A percentile compares a stretch with the other conserved stretches of the same genome.
Evolutionary conservation across 176 grass and related monocot species (phyloP).

Genomic region (Phyllostachys edulis): DNA sequence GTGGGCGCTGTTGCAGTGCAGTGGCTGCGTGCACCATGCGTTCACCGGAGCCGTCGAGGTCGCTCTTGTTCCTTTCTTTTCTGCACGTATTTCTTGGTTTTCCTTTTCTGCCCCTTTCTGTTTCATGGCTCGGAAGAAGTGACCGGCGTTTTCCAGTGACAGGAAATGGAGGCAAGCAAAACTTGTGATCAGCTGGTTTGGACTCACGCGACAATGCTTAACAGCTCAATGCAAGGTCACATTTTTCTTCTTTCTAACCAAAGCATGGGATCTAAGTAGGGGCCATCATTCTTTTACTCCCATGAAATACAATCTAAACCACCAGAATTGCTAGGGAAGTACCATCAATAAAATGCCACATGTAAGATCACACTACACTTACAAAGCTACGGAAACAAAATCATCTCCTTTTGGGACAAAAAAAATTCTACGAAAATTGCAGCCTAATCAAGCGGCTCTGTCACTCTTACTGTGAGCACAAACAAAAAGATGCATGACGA

Average conservation of each 20-base stretch:
- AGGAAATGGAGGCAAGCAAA: not conserved
- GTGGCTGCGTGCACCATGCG: not conserved
- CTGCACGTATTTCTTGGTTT: not conserved
- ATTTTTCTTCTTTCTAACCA: not conserved
- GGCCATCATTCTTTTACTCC: too few relatives aligned
- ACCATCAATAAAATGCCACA: not conserved
- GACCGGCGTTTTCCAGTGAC: not conserved
- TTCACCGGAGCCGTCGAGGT: not conserved
- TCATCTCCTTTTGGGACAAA: not conserved
- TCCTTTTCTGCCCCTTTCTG: accelerated
- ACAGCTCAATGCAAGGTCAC: not conserved
- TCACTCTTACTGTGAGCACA: not conserved
- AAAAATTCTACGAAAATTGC: not conserved
- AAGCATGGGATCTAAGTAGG: not conserved
- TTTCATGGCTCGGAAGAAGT: not conserved
- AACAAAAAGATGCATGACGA: not conserved
- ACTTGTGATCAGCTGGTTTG: not conserved
- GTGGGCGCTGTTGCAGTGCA: not conserved
- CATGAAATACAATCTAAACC: too few relatives aligned
- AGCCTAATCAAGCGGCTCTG: not conserved
- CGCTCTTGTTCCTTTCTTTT: not conserved
- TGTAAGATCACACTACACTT: not conserved
- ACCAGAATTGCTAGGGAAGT: not conserved
- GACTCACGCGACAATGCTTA: not conserved
- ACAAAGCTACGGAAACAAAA: not conserved